Evolutionary conservation across 371 early-diverging fungal species (phyloP).

Genomic region (Fennellomyces sp.): DNA sequence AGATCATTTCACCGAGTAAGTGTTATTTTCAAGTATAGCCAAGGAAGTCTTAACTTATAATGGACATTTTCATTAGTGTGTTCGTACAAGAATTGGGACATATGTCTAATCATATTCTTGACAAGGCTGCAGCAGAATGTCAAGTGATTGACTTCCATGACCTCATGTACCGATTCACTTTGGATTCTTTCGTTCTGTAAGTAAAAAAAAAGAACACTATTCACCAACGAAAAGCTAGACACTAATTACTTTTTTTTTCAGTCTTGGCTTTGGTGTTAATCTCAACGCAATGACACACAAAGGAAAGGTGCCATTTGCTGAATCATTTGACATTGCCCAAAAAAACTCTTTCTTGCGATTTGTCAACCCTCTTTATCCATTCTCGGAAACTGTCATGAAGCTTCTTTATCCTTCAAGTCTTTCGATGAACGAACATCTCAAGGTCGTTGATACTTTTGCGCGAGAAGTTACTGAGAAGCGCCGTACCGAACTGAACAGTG

Average conservation of each 20-base stretch:
- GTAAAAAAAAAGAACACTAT: background rate
- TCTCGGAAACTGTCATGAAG: constrained; percentile 26
- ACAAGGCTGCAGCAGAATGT: constrained; percentile 31
- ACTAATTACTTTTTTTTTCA: constrained; percentile 4
- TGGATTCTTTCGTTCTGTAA: constrained; percentile 56
- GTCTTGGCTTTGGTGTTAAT: constrained; percentile 55
- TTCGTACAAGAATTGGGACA: constrained; percentile 47
- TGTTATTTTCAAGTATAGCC: background rate
- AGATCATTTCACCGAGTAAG: constrained; percentile 48
- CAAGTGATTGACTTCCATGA: constrained; percentile 40
- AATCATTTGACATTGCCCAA: constrained; percentile 60
- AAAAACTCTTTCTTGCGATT: constrained; percentile 35
- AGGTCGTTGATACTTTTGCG: constrained; percentile 51
- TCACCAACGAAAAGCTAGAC: no score
- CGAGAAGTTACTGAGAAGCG: constrained; percentile 43
- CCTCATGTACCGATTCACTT: constrained; percentile 49
- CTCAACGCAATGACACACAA: constrained; percentile 29
- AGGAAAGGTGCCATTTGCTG: constrained; percentile 54
- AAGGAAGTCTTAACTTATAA: constrained; percentile 4
- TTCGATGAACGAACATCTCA: constrained; percentile 40
- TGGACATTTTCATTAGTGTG: constrained; percentile 26
- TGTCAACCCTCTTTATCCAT: constrained; percentile 42
- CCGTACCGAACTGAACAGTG: constrained; percentile 21
- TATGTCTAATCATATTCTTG: constrained; percentile 32
- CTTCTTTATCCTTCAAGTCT: constrained; percentile 15